A percentile compares a stretch with the other conserved stretches of the same genome.
phyloP scores from a whole-genome alignment of 2,329 filamentous ascomycete species.

The Colletotrichum sp. region DNA sequence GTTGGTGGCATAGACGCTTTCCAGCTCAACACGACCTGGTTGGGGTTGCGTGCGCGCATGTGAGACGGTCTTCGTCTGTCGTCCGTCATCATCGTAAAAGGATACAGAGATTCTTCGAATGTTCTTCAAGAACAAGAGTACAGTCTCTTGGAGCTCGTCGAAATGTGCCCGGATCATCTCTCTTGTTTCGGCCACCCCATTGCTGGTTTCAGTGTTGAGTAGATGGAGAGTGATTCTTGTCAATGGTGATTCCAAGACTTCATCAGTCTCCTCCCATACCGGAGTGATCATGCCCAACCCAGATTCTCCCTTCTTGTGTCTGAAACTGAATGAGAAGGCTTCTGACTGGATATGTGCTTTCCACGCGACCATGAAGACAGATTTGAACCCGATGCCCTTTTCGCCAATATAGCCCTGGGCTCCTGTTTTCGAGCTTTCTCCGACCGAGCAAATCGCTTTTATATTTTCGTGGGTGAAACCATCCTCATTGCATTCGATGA shows the following conservation, averaged over 20 bases:
- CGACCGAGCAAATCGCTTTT: slow-evolving; percentile 48
- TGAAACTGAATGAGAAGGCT: slow-evolving; percentile 48
- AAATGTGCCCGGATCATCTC: not conserved
- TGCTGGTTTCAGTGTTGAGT: not conserved
- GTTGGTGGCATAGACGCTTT: not conserved
- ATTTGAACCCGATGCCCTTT: slow-evolving; percentile 59
- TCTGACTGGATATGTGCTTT: slow-evolving; percentile 50
- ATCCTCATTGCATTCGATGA: slow-evolving; percentile 56
- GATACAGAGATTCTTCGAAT: not conserved
- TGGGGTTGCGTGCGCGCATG: not conserved
- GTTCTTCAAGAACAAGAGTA: not conserved
- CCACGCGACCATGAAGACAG: slow-evolving; percentile 51
- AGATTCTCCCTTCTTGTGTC: slow-evolving; percentile 33
- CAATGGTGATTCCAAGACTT: slow-evolving; percentile 41
- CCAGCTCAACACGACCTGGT: not conserved
- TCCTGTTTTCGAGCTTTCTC: slow-evolving; percentile 48
- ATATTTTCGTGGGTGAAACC: slow-evolving; percentile 49
- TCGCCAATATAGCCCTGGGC: slow-evolving; percentile 51
- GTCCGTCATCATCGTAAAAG: not conserved
- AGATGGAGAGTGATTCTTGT: not conserved
- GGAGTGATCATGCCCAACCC: slow-evolving; percentile 58
- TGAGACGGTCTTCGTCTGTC: accelerated
- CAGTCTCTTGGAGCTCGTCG: not conserved
- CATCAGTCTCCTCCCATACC: not conserved
- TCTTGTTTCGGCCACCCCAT: not conserved